Percentiles rank a stretch among this genome's conserved stretches.
phyloP scores from a whole-genome alignment of 768 basidiomycete genomes.

The Podaxis mareebaensis region DNA sequence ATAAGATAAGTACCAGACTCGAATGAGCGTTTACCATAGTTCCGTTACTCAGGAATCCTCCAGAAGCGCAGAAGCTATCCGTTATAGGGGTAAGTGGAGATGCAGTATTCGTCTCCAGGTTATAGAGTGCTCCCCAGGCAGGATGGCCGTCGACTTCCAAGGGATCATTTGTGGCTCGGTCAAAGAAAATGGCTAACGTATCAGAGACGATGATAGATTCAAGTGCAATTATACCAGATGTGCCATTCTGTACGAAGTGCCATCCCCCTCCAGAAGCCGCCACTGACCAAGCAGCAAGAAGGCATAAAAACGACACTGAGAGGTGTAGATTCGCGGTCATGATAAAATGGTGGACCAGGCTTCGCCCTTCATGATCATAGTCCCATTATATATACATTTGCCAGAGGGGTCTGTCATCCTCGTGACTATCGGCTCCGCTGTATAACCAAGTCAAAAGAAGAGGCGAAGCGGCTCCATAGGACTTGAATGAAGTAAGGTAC shows the following conservation, averaged over 20 bases:
- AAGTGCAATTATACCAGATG: conserved; percentile 28
- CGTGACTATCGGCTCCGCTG: too few species aligned
- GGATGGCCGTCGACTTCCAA: conserved; percentile 41
- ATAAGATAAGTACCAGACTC: conserved; percentile 6
- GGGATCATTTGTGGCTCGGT: conserved; percentile 37
- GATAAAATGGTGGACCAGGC: background rate
- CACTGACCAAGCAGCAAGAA: background rate
- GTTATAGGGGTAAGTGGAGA: conserved; percentile 33
- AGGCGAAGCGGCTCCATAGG: too few species aligned
- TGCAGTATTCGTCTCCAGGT: conserved; percentile 38
- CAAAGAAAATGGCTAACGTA: conserved; percentile 30
- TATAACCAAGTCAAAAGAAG: too few species aligned
- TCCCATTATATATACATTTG: too few species aligned
- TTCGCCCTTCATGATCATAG: too few species aligned
- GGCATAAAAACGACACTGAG: background rate
- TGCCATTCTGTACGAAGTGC: conserved; percentile 31
- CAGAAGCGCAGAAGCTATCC: conserved; percentile 44
- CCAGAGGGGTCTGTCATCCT: too few species aligned
- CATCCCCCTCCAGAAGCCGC: conserved; percentile 21
- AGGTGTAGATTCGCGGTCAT: background rate
- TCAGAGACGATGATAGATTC: conserved; percentile 31
- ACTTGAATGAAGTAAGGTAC: too few species aligned
- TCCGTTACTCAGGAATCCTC: conserved; percentile 41
- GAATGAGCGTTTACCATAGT: conserved; percentile 29
- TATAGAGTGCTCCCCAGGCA: conserved; percentile 48